Evolutionary conservation across 2,329 filamentous ascomycete species (phyloP), one percentile per base, ranked within the genome.

Genomic region (Xylariomycetidae sp.): DNA sequence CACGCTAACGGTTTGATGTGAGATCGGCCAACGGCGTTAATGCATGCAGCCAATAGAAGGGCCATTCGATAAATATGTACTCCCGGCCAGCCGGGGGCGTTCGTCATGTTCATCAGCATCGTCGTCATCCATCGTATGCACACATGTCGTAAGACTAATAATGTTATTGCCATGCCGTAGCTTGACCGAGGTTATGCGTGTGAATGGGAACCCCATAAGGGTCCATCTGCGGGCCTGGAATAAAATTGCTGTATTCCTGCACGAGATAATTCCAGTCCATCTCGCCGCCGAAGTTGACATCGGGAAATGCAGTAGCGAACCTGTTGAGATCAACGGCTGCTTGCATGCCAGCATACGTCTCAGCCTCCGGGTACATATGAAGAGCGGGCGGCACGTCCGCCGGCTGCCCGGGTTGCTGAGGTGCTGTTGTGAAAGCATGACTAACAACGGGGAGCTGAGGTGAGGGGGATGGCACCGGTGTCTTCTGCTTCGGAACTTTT

Each of bases 261-360:
- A 57, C 36, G 3, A 58, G 33, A 25, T 43, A 54, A 12, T 53
- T 48, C 55, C 52, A 57, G 27, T 57, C 55, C 45, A 58, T 53
- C 35, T 58, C 55, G 18, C 52, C 53, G 16, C 50, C 52, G 27
- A 57, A 50, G 33, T 51, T 53, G 14, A 57, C 38, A 25, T 57
- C 54, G 6, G 50, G 45, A 30, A 55, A 57, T 11, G 49, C 55
- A 13, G 45, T 37, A 5, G 45, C 40, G 36, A 57, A 56, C 25
- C 57, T 53, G 28, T 51, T 37, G 22, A 48, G 50, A 25, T 51
- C 35, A 31, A 51, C 52, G 4, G 41, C 44, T 10, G 43, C 46
- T 15, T 41, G 47, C 40, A 53, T 41, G 22, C 31, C 33, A 22
- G 34, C 30, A 31, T 47, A 57, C 38, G 53, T 35, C 27, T 51